Evolutionary conservation across 2,329 filamentous ascomycete genomes (phyloP), one percentile per base, ranked within the genome.

Genomic region (Colletotrichum phormii): DNA sequence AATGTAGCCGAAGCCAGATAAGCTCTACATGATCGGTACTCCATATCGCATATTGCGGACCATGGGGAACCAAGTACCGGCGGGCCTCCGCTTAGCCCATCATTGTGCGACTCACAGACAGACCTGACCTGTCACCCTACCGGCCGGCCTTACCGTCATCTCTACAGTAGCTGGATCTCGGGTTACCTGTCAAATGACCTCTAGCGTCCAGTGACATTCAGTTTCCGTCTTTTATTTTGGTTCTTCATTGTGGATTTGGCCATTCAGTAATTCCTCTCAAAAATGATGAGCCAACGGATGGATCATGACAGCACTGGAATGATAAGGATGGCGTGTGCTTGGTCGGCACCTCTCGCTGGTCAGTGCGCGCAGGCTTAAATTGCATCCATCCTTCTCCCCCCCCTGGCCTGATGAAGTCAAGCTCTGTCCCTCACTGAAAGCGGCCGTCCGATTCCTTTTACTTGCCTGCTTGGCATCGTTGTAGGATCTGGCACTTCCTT

Each of bases 1-100:
- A 64, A 57, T 8, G 51, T 42, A 33, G 46, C 33, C 57, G 58
- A 54, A 70, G 67, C 53, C 60, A 71, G 67, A 71, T 71, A 71
- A 66, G 33, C 62, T 66, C 33, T 66, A 49, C 67, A 13, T 61
- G 13, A 11, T n/a, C 12, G 46, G 62, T 55, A 71, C 67, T 46
- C 55, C 9, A n/a, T 55, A 9, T 61, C 46, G 9, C 26, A 46
- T 35, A 71, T 55, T 71, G 53, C 37, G 18, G 26, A 64, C 22
- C 22, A 51, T 22, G 62, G 54, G 62, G 46, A 46, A 55, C n/a
- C 33, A 42, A 37, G 67, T 67, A 61, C 46, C 49, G 18, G 55
- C 60, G 67, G 60, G 29, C 60, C 53, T 58, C 51, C 9, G 60
- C 66, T 49, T 64, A 64, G 33, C 66, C 66, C 51, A 57, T 51